Percentiles rank a stretch among this genome's conserved stretches.
Conservation (phyloP, 495 filamentous ascomycete species). For the Penicillium canescens region DNA sequence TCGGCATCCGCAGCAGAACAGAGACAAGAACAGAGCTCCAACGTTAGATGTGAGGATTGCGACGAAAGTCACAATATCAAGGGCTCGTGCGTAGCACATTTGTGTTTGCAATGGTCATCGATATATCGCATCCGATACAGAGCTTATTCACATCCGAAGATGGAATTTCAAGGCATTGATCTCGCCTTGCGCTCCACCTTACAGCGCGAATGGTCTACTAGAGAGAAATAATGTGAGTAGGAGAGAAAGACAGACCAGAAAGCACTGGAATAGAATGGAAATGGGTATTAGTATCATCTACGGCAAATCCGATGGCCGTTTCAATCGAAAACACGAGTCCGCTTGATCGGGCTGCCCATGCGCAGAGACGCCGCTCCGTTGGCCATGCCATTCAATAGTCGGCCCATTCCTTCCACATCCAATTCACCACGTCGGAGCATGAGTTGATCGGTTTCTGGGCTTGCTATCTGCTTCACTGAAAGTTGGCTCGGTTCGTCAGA, state of each 20-base stretch:
- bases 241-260: conserved; percentile 12
- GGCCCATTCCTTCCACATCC: conserved; percentile 54
- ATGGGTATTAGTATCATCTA: conserved; percentile 34
- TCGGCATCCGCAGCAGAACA: conserved; percentile 14
- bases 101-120: conserved; percentile 26
- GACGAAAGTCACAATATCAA: conserved; percentile 7
- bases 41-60: conserved; percentile 12
- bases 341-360: conserved; percentile 43
- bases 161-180: conserved; percentile 55
- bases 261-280: conserved; percentile 1
- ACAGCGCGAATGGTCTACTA: conserved; percentile 43
- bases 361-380: conserved; percentile 29
- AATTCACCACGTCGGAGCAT: conserved; percentile 47
- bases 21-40: conserved; percentile 11
- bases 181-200: conserved; percentile 62
- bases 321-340: conserved; percentile 43
- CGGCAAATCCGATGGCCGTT: conserved; percentile 13
- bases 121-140: conserved; percentile 62
- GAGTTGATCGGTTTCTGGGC: conserved; percentile 39
- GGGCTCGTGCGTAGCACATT: conserved; percentile 9
- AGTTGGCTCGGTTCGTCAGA: conserved; percentile 16
- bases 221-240: conserved; percentile 4
- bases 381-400: conserved; percentile 49
- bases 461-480: conserved; percentile 20
- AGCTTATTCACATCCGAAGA: conserved; percentile 47